Evolutionary conservation across 192 early-diverging fungal species (phyloP).

Genomic region (Backusella mclennaniae): DNA sequence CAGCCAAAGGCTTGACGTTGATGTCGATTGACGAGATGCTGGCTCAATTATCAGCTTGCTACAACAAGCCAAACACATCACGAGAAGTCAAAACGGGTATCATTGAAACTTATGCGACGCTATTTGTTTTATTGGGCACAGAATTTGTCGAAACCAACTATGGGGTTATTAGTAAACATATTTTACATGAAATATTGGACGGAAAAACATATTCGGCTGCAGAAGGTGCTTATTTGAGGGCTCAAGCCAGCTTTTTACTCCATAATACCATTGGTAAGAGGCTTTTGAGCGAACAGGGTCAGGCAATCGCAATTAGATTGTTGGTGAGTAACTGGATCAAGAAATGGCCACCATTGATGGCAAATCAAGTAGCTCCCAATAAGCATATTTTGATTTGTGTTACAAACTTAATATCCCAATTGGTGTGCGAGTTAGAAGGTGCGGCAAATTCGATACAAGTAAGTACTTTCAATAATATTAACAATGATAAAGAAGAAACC

Average conservation of each 20-base stretch:
- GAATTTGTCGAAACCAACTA: conserved; percentile 77
- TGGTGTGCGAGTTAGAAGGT: conserved; percentile 77
- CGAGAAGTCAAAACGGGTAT: conserved; percentile 76
- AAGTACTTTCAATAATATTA: neutral
- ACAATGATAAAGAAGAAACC: neutral
- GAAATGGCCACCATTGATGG: conserved; percentile 50
- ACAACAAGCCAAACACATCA: conserved; percentile 57
- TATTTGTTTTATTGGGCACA: conserved; percentile 71
- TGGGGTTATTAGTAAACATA: conserved; percentile 59
- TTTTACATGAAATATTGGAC: conserved; percentile 60
- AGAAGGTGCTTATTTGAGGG: conserved; percentile 60
- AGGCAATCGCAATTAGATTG: conserved; percentile 63
- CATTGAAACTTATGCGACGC: conserved; percentile 72
- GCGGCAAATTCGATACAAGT: conserved; percentile 60
- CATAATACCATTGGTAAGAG: conserved; percentile 73
- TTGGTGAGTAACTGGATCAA: conserved; percentile 62
- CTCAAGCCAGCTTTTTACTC: conserved; percentile 61
- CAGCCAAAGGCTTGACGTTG: conserved; percentile 16
- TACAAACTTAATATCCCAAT: conserved; percentile 67
- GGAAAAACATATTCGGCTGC: conserved; percentile 47
- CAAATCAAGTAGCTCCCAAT: conserved; percentile 44
- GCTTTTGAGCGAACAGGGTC: conserved; percentile 77
- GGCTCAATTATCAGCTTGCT: conserved; percentile 57
- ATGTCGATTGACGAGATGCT: conserved; percentile 71
- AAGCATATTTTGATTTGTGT: conserved; percentile 68